Evolutionary conservation across 371 early-diverging fungal genomes (phyloP).

Genomic region (Lichtheimia hyalospora): DNA sequence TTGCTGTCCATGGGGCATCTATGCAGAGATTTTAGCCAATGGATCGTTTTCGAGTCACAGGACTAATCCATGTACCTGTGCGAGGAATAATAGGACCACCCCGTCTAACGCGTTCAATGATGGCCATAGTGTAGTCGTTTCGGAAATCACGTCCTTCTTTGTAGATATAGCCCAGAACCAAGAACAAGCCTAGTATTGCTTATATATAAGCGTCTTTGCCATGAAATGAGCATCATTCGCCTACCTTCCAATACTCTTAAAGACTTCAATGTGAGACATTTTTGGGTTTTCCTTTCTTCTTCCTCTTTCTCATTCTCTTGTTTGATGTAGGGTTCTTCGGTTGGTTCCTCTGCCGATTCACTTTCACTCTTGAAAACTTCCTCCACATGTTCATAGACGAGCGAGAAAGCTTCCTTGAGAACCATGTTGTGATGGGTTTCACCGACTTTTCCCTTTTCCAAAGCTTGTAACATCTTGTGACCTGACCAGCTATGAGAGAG

Average conservation of each 20-base stretch:
- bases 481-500: constrained; percentile 37
- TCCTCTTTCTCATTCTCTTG: neutral
- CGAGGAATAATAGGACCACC: neutral
- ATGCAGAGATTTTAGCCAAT: neutral
- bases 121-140: constrained; percentile 47
- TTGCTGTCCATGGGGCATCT: constrained; percentile 12
- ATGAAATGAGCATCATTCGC: neutral
- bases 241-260: constrained; percentile 14
- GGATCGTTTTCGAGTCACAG: neutral
- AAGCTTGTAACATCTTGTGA: constrained; percentile 20
- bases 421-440: constrained; percentile 7
- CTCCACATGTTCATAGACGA: constrained; percentile 24
- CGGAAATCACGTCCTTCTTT: constrained; percentile 20
- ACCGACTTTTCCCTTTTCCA: constrained; percentile 26
- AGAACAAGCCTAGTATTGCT: constrained; percentile 26
- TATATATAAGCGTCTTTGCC: no score
- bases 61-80: neutral
- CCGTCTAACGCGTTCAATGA: constrained; percentile 29
- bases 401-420: constrained; percentile 27
- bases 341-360: neutral
- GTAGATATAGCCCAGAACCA: constrained; percentile 38
- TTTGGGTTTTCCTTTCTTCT: neutral
- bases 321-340: neutral
- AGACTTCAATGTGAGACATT: constrained; percentile 5
- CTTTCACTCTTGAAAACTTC: neutral